phyloP scores from a whole-genome alignment of 2,329 filamentous ascomycete genomes.

The Ceratocystiopsis brevicomis region DNA sequence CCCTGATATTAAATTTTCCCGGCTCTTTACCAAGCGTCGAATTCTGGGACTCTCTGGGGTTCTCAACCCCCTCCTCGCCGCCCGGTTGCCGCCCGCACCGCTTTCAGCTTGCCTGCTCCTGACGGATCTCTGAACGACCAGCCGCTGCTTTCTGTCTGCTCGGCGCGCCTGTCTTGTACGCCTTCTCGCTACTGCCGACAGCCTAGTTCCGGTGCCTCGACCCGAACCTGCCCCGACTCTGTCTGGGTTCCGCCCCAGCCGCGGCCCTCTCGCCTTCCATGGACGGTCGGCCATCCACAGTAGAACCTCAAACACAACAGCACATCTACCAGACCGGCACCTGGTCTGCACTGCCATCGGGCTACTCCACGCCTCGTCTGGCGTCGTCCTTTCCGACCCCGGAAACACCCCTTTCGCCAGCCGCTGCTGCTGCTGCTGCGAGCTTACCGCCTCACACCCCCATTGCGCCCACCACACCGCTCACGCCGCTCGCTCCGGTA shows the following conservation, averaged over 20 bases:
- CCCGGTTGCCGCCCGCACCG: too few species aligned
- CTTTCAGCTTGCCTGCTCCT: too few species aligned
- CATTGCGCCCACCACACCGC: background rate
- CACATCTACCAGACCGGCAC: constrained; percentile 25
- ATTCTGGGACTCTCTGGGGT: too few species aligned
- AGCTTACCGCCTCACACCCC: constrained; percentile 2
- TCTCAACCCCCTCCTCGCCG: too few species aligned
- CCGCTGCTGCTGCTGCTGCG: constrained; percentile 7
- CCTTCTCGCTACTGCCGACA: too few species aligned
- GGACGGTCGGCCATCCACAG: constrained; percentile 30
- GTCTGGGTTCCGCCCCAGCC: background rate
- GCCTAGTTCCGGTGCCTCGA: background rate
- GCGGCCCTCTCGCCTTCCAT: constrained; percentile 20
- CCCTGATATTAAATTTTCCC: too few species aligned
- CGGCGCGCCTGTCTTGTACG: too few species aligned
- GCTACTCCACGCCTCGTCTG: constrained; percentile 10
- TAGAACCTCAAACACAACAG: constrained; percentile 20
- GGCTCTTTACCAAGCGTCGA: too few species aligned
- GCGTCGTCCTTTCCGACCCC: constrained; percentile 6
- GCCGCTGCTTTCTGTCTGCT: too few species aligned
- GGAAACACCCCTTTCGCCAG: constrained; percentile 10
- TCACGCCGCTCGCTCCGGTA: background rate
- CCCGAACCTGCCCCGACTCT: too few species aligned
- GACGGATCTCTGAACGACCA: too few species aligned
- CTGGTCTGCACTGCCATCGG: constrained; percentile 19